Evolutionary conservation across 2,329 filamentous ascomycete genomes (phyloP).

Genomic region (Colletotrichum euphorbiae): DNA sequence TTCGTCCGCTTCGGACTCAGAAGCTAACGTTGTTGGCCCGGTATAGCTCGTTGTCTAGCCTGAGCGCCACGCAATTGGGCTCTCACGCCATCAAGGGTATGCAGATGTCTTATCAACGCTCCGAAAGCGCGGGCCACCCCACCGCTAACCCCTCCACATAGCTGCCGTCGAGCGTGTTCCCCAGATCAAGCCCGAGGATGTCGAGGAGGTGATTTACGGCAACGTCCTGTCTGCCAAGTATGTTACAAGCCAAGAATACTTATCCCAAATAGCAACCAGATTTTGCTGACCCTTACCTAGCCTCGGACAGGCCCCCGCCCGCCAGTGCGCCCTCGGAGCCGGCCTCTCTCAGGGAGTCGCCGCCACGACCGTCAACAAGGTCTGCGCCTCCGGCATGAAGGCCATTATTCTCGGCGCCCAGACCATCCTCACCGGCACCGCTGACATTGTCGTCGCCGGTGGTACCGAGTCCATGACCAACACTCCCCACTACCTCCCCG

Average conservation of each 20-base stretch:
- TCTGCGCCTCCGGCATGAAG: constrained; percentile 96
- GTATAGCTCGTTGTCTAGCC: constrained; percentile 84
- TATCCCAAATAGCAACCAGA: neutral
- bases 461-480: constrained; percentile 99
- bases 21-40: constrained; percentile 24
- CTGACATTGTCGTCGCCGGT: constrained; percentile 91
- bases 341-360: constrained; percentile 84
- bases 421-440: constrained; percentile 97
- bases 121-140: constrained; percentile 19
- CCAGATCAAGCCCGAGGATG: constrained; percentile 86
- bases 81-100: constrained; percentile 92
- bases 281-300: constrained; percentile 56
- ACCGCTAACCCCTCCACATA: constrained; percentile 46
- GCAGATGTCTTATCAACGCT: constrained; percentile 41
- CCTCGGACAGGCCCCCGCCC: constrained; percentile 94
- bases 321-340: constrained; percentile 91
- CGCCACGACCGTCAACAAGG: constrained; percentile 97
- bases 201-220: constrained; percentile 97
- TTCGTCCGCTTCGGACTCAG: constrained; percentile 27
- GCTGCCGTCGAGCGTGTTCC: constrained; percentile 87
- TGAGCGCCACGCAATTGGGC: constrained; percentile 88
- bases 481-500: constrained; percentile 93
- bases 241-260: constrained; percentile 43
- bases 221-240: constrained; percentile 98
- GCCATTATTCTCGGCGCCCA: constrained; percentile 94